Base-by-base conservation (phyloP, 176 grass and related monocot genomes). In the Avena sativa region DNA sequence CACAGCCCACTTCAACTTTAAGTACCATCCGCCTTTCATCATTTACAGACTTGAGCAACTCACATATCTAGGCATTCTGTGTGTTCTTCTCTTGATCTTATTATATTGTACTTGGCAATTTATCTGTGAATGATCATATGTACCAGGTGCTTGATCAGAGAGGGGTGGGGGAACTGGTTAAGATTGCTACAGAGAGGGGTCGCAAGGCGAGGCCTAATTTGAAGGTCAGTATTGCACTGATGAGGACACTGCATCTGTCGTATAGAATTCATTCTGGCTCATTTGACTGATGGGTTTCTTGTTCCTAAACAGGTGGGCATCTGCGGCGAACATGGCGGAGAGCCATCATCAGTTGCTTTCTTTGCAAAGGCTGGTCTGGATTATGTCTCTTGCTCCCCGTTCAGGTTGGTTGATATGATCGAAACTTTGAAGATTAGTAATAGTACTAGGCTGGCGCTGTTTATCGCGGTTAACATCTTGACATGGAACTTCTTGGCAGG, bases 261-360 rank as follows among this genome's bases (percentile, higher is more conserved):
- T 71, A 10, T 67, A 61, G 10, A 69, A 81, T 53, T 40, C 68
- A 81, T 75, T 40, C 77, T 52, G 16, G 44, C 25, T 79, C 80
- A 71, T 46, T 83, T 23, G 13, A 40, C 59, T 51, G 53, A 57
- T 17, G 72, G 53, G 6, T 88, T 71, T 51, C 14, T 59, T 87
- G 30, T 79, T 16, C 40, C 30, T 52, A 51, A 88, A 74, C 82
- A 99, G 97, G 83, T 99, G 71, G 97, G 97, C 55, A 93, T 99
- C 69, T 99, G 97, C 90, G 97, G 97, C 44, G 97, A 99, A 76
- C 97, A 99, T 93, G 97, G 97, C 81, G 97, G 97, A 17, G 97
- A 99, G 84, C 97, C 97, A 86, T 93, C 87, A 28, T 99, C 97
- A 3, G 97, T 99, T 70, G 97, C 94, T 71, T 99, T 99, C 82